phyloP scores from a whole-genome alignment of 495 filamentous ascomycete genomes.

The Tuber umbilicatum region DNA sequence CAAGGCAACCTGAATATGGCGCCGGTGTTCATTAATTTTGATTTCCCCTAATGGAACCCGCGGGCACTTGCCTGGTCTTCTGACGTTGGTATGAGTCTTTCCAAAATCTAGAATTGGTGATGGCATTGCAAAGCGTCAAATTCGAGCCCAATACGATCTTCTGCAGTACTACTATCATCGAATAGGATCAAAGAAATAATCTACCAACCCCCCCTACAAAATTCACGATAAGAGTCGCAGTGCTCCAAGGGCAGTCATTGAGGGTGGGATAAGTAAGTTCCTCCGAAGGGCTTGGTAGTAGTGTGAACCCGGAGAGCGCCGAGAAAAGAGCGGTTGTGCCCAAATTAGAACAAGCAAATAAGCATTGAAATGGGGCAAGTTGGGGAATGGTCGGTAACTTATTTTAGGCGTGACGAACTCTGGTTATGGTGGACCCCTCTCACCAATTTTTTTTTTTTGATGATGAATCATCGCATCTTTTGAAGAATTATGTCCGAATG shows the following conservation, averaged over 20 bases:
- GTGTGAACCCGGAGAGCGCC: background rate
- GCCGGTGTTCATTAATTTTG: background rate
- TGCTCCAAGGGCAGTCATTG: background rate
- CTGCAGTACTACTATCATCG: background rate
- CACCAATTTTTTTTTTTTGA: background rate
- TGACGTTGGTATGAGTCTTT: background rate
- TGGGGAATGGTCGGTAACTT: background rate
- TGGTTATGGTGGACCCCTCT: background rate
- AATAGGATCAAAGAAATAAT: background rate
- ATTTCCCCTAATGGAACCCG: background rate
- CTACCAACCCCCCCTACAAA: background rate
- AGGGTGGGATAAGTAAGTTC: background rate
- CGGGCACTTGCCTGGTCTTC: background rate
- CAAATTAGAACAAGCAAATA: slow-evolving; percentile 4
- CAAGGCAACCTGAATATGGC: background rate
- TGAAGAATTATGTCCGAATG: background rate
- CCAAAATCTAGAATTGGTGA: background rate
- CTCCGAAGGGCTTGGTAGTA: background rate
- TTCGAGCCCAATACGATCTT: background rate
- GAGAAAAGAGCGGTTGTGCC: background rate
- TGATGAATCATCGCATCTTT: background rate
- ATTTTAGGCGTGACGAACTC: background rate
- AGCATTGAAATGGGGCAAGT: background rate
- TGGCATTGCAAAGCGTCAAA: background rate
- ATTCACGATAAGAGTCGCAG: background rate